Base-by-base conservation (phyloP, 129 eudicot genomes). In the Tagetes patula region DNA sequence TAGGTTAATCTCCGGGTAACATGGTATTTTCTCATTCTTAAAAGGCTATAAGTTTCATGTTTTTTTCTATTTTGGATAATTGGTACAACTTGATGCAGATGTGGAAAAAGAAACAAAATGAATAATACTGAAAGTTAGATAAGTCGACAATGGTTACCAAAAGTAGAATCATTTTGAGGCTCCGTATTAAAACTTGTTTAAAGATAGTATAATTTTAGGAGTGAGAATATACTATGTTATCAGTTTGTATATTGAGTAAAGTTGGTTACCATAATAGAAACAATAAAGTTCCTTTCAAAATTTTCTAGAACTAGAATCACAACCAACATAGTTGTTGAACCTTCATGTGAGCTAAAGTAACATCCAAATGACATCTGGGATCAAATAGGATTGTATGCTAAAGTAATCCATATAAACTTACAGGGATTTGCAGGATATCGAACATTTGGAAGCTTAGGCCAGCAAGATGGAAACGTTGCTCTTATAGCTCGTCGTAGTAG, bases 401-500 rank as follows among this genome's bases (percentile, higher is more conserved):
- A 58, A 74, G 75, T 60, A 71, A 53, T 75, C 63, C 54, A 66
- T 62, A 71, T 46, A 50, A 67, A 84, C 66, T 74, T 77, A 37
- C 85, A 92, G 98, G 98, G 98, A 20, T 89, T 85, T 87, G 98
- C 85, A 56, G 98, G 89, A 77, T 89, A 83, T 76, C 85, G 90
- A 79, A 92, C 85, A 83, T 92, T 92, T 80, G 98, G 98, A 77
- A 92, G 91, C 86, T 73, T 74, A 77, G 87, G 98, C 41, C 96
- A 92, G 76, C 88, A 92, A 53, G 98, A 92, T 75, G 98, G 98
- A 37, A 62, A 85, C 54, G 89, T 92, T 82, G 98, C 96, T 52
- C 94, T 89, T 81, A 84, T 72, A 77, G 98, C 98, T 74, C 96
- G 98, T 59, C 89, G 96, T 56, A 92, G 98, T 82, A 87, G 98